phyloP scores from a whole-genome alignment of 805 yeast genomes.

The Nakazawaea laoshanensis region DNA sequence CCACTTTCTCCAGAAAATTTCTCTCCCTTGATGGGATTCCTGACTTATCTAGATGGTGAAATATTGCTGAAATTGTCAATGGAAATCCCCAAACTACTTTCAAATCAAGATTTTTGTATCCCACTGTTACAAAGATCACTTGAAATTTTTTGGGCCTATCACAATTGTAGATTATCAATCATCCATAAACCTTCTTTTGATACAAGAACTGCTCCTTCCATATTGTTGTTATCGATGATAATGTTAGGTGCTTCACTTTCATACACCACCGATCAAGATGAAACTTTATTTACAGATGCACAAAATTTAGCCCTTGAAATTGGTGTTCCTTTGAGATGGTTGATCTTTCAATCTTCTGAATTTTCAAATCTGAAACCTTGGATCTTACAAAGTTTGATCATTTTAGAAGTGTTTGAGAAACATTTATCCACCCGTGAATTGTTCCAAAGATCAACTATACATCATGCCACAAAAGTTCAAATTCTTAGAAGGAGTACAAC shows the following conservation, averaged over 20 bases:
- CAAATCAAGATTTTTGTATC: slow-evolving; percentile 21
- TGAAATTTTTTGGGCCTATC: slow-evolving; percentile 44
- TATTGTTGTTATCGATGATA: slow-evolving; percentile 47
- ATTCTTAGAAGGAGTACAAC: slow-evolving; percentile 38
- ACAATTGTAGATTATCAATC: slow-evolving; percentile 52
- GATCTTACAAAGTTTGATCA: slow-evolving; percentile 38
- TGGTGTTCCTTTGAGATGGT: slow-evolving; percentile 35
- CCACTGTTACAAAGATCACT: slow-evolving; percentile 20
- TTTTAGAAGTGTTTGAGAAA: slow-evolving; percentile 40
- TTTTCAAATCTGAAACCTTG: slow-evolving; percentile 39
- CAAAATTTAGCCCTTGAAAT: slow-evolving; percentile 25
- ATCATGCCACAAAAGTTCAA: slow-evolving; percentile 44
- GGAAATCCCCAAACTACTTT: slow-evolving; percentile 18
- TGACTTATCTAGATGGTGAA: slow-evolving; percentile 9
- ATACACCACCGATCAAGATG: slow-evolving; percentile 11
- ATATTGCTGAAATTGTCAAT: slow-evolving; percentile 15
- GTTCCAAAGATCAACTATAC: slow-evolving; percentile 44
- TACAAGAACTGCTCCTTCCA: slow-evolving; percentile 35
- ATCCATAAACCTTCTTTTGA: slow-evolving; percentile 53
- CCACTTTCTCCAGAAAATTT: slow-evolving; percentile 4
- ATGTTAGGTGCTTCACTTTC: slow-evolving; percentile 44
- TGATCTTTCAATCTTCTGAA: slow-evolving; percentile 33
- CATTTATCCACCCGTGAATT: slow-evolving; percentile 31
- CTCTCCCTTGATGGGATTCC: neutral
- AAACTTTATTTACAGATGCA: slow-evolving; percentile 10